phyloP scores from a whole-genome alignment of 225 moss, liverwort and hornwort species.

The Antitrichia curtipendula region DNA sequence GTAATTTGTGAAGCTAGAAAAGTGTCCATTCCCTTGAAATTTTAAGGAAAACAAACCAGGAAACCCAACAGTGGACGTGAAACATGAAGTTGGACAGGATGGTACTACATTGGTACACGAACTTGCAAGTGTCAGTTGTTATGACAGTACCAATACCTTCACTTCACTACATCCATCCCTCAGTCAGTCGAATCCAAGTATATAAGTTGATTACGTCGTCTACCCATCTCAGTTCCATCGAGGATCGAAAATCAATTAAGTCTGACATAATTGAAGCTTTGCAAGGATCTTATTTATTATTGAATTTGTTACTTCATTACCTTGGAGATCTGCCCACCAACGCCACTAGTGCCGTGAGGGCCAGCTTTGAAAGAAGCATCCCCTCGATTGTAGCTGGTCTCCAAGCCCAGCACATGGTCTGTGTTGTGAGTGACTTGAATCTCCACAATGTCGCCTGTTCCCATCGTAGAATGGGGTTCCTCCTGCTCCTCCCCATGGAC shows the following conservation, averaged over 20 bases:
- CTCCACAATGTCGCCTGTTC: neutral
- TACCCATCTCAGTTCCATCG: neutral
- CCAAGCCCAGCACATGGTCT: neutral
- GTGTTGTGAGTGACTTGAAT: neutral
- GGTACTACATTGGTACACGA: neutral
- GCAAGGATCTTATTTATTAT: too few relatives aligned
- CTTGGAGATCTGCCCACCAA: neutral
- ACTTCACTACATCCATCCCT: too few relatives aligned
- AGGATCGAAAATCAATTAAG: neutral
- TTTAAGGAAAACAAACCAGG: neutral
- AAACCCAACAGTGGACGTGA: too few relatives aligned
- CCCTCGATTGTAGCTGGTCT: neutral
- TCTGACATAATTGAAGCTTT: neutral
- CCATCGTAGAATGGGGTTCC: neutral
- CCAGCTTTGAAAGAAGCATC: neutral
- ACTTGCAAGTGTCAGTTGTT: neutral
- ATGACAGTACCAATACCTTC: neutral
- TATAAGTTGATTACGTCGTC: too few relatives aligned
- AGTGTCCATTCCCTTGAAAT: neutral
- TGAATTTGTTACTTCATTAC: neutral
- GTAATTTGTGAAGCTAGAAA: neutral
- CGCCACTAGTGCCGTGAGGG: neutral
- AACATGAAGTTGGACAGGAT: neutral
- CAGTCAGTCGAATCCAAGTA: too few relatives aligned
- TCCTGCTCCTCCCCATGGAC: neutral